A percentile compares a stretch with the other conserved stretches of the same genome.
Evolutionary conservation across 352 stramenopile genomes (phyloP).

Genomic region (Pythium aristosporum): DNA sequence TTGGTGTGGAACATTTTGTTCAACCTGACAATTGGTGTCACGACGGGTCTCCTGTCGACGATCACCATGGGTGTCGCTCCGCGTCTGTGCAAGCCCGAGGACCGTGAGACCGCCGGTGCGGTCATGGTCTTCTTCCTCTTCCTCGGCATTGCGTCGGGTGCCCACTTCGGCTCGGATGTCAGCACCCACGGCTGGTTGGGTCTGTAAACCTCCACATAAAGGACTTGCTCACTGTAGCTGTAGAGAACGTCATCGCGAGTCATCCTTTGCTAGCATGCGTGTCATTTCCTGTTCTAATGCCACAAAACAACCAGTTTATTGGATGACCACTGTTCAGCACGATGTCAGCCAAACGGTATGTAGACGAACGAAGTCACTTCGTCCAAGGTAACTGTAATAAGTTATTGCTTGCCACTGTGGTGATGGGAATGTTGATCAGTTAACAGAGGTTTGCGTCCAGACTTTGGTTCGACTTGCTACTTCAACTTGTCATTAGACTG

Average conservation of each 20-base stretch:
- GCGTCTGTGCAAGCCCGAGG: slow-evolving; percentile 28
- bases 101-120: slow-evolving; percentile 34
- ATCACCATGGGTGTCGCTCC: slow-evolving; percentile 36
- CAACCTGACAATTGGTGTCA: slow-evolving; percentile 34
- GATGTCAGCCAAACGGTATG: too few relatives aligned
- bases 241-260: neutral
- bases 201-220: slow-evolving; percentile 3
- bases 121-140: slow-evolving; percentile 40
- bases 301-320: too few relatives aligned
- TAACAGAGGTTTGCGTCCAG: too few relatives aligned
- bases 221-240: neutral
- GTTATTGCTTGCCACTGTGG: too few relatives aligned
- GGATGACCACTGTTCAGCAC: too few relatives aligned
- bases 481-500: too few relatives aligned
- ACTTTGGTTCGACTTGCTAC: too few relatives aligned
- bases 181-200: slow-evolving; percentile 32
- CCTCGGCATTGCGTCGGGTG: slow-evolving; percentile 32
- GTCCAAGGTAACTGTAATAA: too few relatives aligned
- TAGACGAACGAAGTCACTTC: too few relatives aligned
- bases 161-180: slow-evolving; percentile 32
- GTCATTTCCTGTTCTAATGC: too few relatives aligned
- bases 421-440: too few relatives aligned
- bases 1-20: slow-evolving; percentile 29
- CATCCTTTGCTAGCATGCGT: too few relatives aligned
- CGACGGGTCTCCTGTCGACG: slow-evolving; percentile 32